Percentiles rank a stretch among this genome's conserved stretches.
phyloP scores from a whole-genome alignment of 2,329 filamentous ascomycete genomes.

The Drechslera avenae region DNA sequence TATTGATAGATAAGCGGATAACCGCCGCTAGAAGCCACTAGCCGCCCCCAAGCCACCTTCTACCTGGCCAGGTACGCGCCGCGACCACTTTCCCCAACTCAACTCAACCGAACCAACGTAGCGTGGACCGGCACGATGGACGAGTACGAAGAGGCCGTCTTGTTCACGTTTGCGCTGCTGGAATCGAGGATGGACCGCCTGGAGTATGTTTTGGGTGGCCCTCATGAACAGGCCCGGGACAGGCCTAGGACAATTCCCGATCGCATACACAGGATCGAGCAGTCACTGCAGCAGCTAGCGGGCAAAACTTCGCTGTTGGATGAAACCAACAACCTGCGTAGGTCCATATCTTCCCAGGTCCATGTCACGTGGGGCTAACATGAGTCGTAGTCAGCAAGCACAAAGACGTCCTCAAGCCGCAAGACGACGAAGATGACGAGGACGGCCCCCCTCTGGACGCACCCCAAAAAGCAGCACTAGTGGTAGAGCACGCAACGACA shows the following conservation, averaged over 20 bases:
- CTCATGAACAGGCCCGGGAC: slow-evolving; percentile 24
- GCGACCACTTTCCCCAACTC: slow-evolving; percentile 15
- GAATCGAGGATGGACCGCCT: slow-evolving; percentile 53
- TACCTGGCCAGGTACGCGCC: slow-evolving; percentile 22
- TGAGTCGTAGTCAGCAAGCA: slow-evolving; percentile 44
- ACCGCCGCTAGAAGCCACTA: slow-evolving; percentile 23
- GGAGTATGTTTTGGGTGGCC: slow-evolving; percentile 51
- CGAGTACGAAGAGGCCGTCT: slow-evolving; percentile 47
- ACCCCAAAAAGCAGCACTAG: slow-evolving; percentile 41
- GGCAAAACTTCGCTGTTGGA: slow-evolving; percentile 47
- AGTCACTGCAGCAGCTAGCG: slow-evolving; percentile 47
- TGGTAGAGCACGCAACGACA: slow-evolving; percentile 52
- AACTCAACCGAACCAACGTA: slow-evolving; percentile 14
- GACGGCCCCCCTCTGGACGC: slow-evolving; percentile 28
- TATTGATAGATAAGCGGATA: slow-evolving; percentile 11
- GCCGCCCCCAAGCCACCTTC: neutral
- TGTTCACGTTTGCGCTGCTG: slow-evolving; percentile 52
- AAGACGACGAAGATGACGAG: slow-evolving; percentile 21
- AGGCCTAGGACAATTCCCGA: slow-evolving; percentile 39
- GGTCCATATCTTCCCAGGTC: neutral
- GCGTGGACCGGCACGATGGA: slow-evolving; percentile 34
- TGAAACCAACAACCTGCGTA: slow-evolving; percentile 49
- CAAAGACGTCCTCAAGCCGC: slow-evolving; percentile 47
- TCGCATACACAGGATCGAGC: slow-evolving; percentile 47
- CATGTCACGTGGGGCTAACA: slow-evolving; percentile 18